Percentiles rank a stretch among this genome's conserved stretches.
Conservation (phyloP, 2,329 filamentous ascomycete genomes). For the Venturia aucupariae region DNA sequence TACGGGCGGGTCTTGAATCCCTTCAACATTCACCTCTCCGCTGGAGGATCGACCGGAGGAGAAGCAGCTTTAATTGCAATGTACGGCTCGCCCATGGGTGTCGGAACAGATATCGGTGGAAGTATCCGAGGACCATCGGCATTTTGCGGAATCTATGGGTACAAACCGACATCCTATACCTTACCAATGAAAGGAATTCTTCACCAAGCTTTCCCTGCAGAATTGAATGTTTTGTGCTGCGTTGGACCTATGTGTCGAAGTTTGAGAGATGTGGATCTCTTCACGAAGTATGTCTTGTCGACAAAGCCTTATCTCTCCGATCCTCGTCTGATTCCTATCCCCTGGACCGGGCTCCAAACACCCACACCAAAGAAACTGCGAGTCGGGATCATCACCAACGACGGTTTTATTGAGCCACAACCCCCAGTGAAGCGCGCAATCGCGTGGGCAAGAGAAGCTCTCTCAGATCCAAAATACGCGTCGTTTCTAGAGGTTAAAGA, state of each 20-base stretch:
- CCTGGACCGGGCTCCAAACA: constrained; percentile 40
- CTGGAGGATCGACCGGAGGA: constrained; percentile 58
- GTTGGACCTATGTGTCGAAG: constrained; percentile 53
- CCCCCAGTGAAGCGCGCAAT: constrained; percentile 18
- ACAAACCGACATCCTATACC: constrained; percentile 49
- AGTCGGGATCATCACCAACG: constrained; percentile 19
- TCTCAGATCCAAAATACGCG: constrained; percentile 31
- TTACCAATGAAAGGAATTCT: constrained; percentile 45
- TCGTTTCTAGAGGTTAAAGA: constrained; percentile 45
- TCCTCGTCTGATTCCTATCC: constrained; percentile 43
- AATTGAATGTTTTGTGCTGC: constrained; percentile 54
- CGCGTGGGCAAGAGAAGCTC: constrained; percentile 32
- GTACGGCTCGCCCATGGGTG: constrained; percentile 50
- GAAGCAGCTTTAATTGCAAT: constrained; percentile 55
- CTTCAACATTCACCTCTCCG: constrained; percentile 47
- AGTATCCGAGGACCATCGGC: constrained; percentile 47
- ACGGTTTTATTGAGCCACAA: constrained; percentile 18
- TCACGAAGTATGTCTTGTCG: constrained; percentile 31
- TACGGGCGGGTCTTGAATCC: constrained; percentile 57
- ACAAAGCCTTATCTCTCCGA: constrained; percentile 44
- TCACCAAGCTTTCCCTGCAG: constrained; percentile 51
- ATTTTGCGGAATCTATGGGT: constrained; percentile 48
- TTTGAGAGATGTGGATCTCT: constrained; percentile 42
- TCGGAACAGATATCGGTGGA: constrained; percentile 55
- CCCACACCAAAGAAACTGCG: constrained; percentile 24